Percentiles rank a stretch among this genome's conserved stretches.
Conservation (phyloP, 768 basidiomycete genomes). For the Leucogyrophana mollusca region DNA sequence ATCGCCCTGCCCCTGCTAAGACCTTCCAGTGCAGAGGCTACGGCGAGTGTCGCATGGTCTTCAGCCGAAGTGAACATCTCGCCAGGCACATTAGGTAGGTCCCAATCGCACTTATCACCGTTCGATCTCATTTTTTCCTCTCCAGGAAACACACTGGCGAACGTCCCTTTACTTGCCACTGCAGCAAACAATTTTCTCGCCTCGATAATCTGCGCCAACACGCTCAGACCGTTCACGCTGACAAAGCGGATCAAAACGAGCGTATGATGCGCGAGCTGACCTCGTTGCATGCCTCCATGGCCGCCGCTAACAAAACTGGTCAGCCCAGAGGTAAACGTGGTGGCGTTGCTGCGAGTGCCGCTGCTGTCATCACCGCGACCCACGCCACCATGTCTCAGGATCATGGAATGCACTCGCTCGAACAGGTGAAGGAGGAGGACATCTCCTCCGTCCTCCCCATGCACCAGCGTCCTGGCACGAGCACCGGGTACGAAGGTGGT, state of each 20-base stretch:
- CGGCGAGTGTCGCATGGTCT: constrained; percentile 96
- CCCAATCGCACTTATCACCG: constrained; percentile 17
- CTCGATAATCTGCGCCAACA: constrained; percentile 98
- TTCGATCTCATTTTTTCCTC: constrained; percentile 18
- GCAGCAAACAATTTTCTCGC: constrained; percentile 91
- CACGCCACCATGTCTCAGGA: constrained; percentile 20
- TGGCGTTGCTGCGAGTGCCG: constrained; percentile 19
- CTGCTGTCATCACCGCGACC: constrained; percentile 16
- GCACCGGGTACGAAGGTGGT: constrained; percentile 67
- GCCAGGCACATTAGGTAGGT: constrained; percentile 91
- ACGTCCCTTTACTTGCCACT: constrained; percentile 94
- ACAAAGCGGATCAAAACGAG: constrained; percentile 86
- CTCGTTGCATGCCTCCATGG: constrained; percentile 79
- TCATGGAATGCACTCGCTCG: constrained; percentile 15
- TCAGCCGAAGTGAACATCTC: constrained; percentile 92
- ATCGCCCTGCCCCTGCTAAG: constrained; percentile 84
- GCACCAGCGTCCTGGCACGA: constrained; percentile 67
- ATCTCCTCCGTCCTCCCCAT: constrained; percentile 24
- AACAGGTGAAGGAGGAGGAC: constrained; percentile 45
- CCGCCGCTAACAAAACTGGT: constrained; percentile 45
- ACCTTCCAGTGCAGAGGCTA: constrained; percentile 95
- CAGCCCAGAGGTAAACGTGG: constrained; percentile 38
- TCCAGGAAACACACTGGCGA: constrained; percentile 96
- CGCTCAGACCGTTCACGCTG: constrained; percentile 95
- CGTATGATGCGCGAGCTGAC: constrained; percentile 90